Evolutionary conservation across 371 early-diverging fungal genomes (phyloP).

Genomic region (Mortierella sp.): DNA sequence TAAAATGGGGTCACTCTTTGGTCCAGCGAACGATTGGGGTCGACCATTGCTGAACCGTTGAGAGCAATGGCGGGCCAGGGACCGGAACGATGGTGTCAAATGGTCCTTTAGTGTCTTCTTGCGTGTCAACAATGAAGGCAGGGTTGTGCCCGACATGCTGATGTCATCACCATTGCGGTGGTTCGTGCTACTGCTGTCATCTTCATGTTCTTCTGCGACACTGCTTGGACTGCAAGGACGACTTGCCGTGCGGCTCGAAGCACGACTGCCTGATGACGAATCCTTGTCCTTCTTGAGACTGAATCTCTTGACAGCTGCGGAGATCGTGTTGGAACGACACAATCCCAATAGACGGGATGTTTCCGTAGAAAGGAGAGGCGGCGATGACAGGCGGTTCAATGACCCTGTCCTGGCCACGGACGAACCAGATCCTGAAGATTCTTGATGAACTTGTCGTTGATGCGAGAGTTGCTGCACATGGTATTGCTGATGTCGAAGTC

Average conservation of each 20-base stretch:
- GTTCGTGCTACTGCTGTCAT: background rate
- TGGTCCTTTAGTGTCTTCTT: constrained; percentile 32
- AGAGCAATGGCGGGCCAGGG: constrained; percentile 42
- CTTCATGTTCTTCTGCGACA: background rate
- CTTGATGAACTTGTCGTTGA: constrained; percentile 3
- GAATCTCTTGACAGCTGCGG: background rate
- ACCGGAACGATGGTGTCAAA: constrained; percentile 22
- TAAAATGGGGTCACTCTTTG: constrained; percentile 31
- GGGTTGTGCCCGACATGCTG: background rate
- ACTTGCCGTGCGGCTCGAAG: background rate
- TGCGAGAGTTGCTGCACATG: constrained; percentile 10
- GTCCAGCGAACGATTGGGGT: constrained; percentile 37
- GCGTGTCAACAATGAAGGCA: constrained; percentile 10
- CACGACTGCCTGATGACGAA: constrained; percentile 1
- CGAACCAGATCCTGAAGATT: background rate
- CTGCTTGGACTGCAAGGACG: too few species aligned
- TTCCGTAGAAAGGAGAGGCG: constrained; percentile 9
- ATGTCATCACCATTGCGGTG: background rate
- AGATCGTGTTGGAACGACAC: constrained; percentile 9
- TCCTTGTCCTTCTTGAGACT: background rate
- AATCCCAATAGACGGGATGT: constrained; percentile 18
- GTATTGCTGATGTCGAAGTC: constrained; percentile 4
- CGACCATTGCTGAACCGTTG: constrained; percentile 29
- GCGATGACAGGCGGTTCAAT: constrained; percentile 23
- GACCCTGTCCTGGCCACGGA: constrained; percentile 17